Evolutionary conservation across 2,329 filamentous ascomycete genomes (phyloP), one percentile per base, ranked within the genome.

Genomic region (Apiospora aurea): DNA sequence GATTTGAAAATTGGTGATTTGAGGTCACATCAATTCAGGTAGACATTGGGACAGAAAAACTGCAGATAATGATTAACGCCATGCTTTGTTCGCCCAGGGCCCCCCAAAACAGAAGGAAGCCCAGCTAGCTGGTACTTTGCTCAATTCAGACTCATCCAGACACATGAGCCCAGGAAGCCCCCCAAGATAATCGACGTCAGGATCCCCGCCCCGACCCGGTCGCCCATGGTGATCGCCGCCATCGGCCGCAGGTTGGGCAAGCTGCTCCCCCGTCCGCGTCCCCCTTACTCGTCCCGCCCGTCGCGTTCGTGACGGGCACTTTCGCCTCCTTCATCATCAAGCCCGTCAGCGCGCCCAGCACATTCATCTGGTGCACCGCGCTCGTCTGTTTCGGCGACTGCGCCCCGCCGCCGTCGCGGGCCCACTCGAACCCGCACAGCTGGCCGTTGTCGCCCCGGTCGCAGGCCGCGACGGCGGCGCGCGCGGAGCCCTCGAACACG

Each of bases 381-480:
- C 84, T 82, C 21, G 75, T 81, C 70, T 79, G 81, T 16, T 84
- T 84, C 72, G 46, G 46, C 18, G 46, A 49, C 46, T 86, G 84
- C 41, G 41, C 41, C 73, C 80, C 85, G 4, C 74, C 76, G 0
- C 77, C 81, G 2, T 76, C 71, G 41, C 82, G 84, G 18, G 46
- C 2, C 87, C 86, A 89, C 53, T 78, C 78, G 8, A 85, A 79
- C 13, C 85, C 83, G 75, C 87, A 89, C 26, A 80, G 24, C 26
- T 70, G 80, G 11, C 83, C 79, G 67, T 81, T 80, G 72, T 69
- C 34, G n/a, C 84, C 87, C 38, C 83, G 84, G 4, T 81, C 84
- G 76, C 88, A 91, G 44, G 85, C 82, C 5, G 78, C 78, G 1
- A 85, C 85, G 0, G 88, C 89, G 0, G 85, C 88, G 64, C 80